phyloP scores from a whole-genome alignment of 2,329 filamentous ascomycete species.

The Neoascochyta sp. region DNA sequence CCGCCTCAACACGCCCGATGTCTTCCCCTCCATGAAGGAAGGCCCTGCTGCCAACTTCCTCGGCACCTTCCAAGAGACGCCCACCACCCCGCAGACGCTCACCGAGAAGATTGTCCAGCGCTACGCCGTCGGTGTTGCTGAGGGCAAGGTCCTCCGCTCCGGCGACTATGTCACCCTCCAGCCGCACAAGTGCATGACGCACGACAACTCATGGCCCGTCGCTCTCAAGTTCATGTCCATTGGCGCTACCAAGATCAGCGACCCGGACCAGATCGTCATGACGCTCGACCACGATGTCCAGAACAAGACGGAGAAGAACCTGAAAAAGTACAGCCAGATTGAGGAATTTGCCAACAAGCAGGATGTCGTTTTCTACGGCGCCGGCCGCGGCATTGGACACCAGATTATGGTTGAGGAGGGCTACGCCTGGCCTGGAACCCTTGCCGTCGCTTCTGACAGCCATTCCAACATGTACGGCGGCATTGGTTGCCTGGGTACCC shows the following conservation, averaged over 20 bases:
- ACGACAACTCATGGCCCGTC: slow-evolving; percentile 79
- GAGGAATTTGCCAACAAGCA: slow-evolving; percentile 77
- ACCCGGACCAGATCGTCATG: slow-evolving; percentile 73
- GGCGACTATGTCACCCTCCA: slow-evolving; percentile 81
- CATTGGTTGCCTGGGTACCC: slow-evolving; percentile 70
- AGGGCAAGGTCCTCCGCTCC: slow-evolving; percentile 69
- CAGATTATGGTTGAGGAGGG: slow-evolving; percentile 89
- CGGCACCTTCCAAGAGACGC: slow-evolving; percentile 58
- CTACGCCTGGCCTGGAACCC: slow-evolving; percentile 78
- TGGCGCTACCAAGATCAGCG: slow-evolving; percentile 68
- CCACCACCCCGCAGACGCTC: slow-evolving; percentile 66
- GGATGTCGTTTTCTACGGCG: slow-evolving; percentile 72
- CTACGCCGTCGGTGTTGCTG: slow-evolving; percentile 70
- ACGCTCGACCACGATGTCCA: slow-evolving; percentile 87
- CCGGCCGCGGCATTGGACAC: slow-evolving; percentile 80
- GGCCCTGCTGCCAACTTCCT: slow-evolving; percentile 63
- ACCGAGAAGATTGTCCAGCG: slow-evolving; percentile 90
- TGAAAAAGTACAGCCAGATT: slow-evolving; percentile 79
- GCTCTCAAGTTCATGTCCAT: slow-evolving; percentile 78
- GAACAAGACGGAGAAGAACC: slow-evolving; percentile 71
- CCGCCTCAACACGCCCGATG: slow-evolving; percentile 27
- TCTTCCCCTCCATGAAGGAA: slow-evolving; percentile 62
- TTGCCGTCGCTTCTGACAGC: slow-evolving; percentile 73
- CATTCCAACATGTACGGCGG: slow-evolving; percentile 85
- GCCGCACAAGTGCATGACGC: slow-evolving; percentile 75